A percentile compares a stretch with the other conserved stretches of the same genome.
Conservation (phyloP, 805 yeast species). For the Candida coquimbonensis region DNA sequence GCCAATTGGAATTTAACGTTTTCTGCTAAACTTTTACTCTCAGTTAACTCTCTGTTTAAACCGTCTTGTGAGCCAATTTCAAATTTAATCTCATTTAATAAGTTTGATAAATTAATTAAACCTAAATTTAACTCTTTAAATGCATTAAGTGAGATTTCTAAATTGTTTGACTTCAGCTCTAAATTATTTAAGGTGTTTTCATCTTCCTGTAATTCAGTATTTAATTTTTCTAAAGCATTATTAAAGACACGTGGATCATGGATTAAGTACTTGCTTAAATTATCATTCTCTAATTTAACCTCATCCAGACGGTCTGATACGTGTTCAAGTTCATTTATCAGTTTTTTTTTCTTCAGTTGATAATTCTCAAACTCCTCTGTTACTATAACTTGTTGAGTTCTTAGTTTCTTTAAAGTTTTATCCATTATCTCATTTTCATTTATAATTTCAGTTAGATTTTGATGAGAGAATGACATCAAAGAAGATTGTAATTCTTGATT, state of each 20-base stretch:
- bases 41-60: conserved; percentile 10
- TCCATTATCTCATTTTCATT: conserved; percentile 11
- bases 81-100: conserved; percentile 16
- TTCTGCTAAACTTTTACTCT: conserved; percentile 14
- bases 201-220: conserved; percentile 35
- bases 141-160: conserved; percentile 50
- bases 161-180: conserved; percentile 43
- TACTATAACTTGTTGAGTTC: neutral
- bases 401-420: conserved; percentile 19
- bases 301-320: conserved; percentile 57
- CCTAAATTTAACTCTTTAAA: conserved; percentile 32
- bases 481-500: no score
- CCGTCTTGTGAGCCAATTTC: conserved; percentile 14
- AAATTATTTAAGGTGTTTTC: conserved; percentile 31
- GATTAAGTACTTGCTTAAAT: conserved; percentile 48
- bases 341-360: no score
- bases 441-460: no score
- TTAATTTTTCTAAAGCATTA: conserved; percentile 47
- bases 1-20: conserved; percentile 17
- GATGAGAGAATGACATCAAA: no score
- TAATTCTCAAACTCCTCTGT: no score
- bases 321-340: conserved; percentile 33
- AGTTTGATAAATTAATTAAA: conserved; percentile 14
- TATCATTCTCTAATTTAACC: conserved; percentile 49
- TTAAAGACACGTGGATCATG: conserved; percentile 52